Evolutionary conservation across 257 asterid species (phyloP), one percentile per base, ranked within the genome.

Genomic region (Lycium barbarum): DNA sequence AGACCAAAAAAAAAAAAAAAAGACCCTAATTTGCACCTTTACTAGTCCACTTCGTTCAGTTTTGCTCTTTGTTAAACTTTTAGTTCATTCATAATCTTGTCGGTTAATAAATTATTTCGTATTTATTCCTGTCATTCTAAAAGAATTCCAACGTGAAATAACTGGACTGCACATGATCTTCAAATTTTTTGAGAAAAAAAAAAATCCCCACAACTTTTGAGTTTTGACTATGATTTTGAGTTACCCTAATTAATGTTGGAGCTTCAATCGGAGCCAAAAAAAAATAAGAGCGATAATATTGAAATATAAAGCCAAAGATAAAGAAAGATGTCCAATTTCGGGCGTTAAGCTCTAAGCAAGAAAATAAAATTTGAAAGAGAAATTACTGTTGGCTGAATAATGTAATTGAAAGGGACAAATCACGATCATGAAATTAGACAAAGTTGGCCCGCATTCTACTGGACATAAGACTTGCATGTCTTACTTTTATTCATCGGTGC

Each of bases 321-420:
- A 66, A 33, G 35, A 26, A 26, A 26, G 33, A 26, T 26, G 33
- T 26, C 33, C 33, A 26, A 26, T 26, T 26, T 26, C 33, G 33
- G 33, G 33, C 33, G 33, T 1, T 1, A 26, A 26, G 33, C 0
- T 26, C 33, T 26, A 26, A 57, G 5, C 22, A 57, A 15, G 20
- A 57, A 54, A 2, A 4, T 4, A 58, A 58, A 17, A 18, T 6
- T 6, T 66, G 73, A 33, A 66, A 33, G 33, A 66, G 18, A 66
- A 66, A 65, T n/a, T 1, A 58, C 17, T n/a, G 17, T 72, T 10
- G 80, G 15, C 58, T n/a, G 33, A 12, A 45, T 73, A 71, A 20
- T 45, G 57, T n/a, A 71, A 71, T 43, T 71, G 79, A 71, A 71
- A 71, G 35, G 57, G 79, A 71, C 79, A 72, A 72, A 18, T 72